Conservation (phyloP, 1,284 basidiomycete genomes). For the Cutaneotrichosporon sp. region DNA sequence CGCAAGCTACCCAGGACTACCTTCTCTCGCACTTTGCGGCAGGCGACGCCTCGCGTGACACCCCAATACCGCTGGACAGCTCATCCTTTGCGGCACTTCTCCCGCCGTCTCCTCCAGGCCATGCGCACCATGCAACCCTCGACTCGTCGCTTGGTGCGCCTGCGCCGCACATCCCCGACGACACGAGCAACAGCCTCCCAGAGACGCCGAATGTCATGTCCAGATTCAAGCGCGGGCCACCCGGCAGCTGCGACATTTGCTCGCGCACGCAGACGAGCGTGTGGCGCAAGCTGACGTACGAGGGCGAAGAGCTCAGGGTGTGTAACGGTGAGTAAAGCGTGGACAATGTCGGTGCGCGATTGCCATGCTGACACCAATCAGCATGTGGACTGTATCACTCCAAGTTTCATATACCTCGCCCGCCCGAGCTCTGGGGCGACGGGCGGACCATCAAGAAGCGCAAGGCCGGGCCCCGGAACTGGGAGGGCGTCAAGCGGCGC, state of each 20-base stretch:
- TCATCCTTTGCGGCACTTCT: constrained; percentile 38
- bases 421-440: constrained; percentile 50
- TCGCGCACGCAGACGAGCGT: constrained; percentile 47
- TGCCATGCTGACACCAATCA: constrained; percentile 16
- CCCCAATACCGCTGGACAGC: constrained; percentile 26
- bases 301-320: constrained; percentile 40
- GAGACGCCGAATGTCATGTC: constrained; percentile 32
- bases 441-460: constrained; percentile 46
- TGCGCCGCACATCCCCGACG: constrained; percentile 4
- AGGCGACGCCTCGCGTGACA: constrained; percentile 3
- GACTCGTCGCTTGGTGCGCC: constrained; percentile 1
- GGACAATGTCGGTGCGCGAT: constrained; percentile 3
- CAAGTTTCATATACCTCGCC: constrained; percentile 49
- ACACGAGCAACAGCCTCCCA: constrained; percentile 1
- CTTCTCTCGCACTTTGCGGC: constrained; percentile 35
- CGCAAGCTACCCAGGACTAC: constrained; percentile 27
- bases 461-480: constrained; percentile 20
- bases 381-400: constrained; percentile 49
- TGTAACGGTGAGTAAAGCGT: constrained; percentile 45
- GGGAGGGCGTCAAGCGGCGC: constrained; percentile 17
- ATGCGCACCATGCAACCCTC: not conserved
- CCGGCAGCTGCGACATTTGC: constrained; percentile 51
- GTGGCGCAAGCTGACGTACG: constrained; percentile 45
- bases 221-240: constrained; percentile 40
- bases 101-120: constrained; percentile 21